Base-by-base conservation (phyloP, 169 alveolate species). In the Eimeria necatrix region DNA sequence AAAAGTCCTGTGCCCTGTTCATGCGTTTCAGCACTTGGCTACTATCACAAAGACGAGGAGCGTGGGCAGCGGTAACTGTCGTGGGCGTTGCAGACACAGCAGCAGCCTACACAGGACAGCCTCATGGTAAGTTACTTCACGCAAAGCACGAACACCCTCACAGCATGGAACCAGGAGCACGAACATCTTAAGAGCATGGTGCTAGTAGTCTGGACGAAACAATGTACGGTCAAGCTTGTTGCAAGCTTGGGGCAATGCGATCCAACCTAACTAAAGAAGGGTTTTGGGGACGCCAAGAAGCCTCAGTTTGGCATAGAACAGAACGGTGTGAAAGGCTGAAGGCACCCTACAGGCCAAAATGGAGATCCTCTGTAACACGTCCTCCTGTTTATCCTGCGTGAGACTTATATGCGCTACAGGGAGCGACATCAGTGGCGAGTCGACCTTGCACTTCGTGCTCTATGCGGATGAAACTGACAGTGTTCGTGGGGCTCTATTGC, bases 1-100 rank as follows among this genome's bases (percentile, higher is more conserved):
- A 32, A 32, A 2, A 32, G 41, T 32, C 8, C 16, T 52, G 80
- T 84, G 80, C 26, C 16, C n/a, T 32, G 20, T 84, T 74, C 9
- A 78, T 41, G 92, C 78, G 22, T 49, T 32, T 24, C 60, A 84
- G 92, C 78, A 24, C 53, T 2, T 84, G 92, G 92, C 60, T 84
- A 32, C 78, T 1, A 0, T 32, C 59, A 32, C 80, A 59, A 32
- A 46, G 78, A 18, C 59, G 12, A 4, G 80, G 92, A 22, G 92
- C 64, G 8, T 84, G 92, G 92, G 92, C 78, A 56, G 92, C 92
- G 16, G 41, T 84, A 18, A 56, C 92, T 53, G 92, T 84, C 48
- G 92, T 84, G 41, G 92, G 92, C 48, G 76, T 56, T 24, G 92
- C 92, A 59, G 92, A 84, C 61, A 59, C 92, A 56, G 73, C 92